phyloP scores from a whole-genome alignment of 768 basidiomycete genomes.

The Termitomyces sp. region DNA sequence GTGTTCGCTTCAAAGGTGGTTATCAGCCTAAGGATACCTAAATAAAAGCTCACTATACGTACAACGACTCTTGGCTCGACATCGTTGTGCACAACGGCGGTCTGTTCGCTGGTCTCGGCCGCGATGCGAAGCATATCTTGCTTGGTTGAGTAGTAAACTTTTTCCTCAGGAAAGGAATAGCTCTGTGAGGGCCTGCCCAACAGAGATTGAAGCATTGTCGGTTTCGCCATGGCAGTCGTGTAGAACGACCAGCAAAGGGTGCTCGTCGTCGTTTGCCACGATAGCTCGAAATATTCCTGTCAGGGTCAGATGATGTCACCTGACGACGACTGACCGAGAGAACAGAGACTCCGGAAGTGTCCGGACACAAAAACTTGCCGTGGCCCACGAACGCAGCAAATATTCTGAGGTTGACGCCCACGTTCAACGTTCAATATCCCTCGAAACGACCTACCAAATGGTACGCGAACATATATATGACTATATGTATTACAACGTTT shows the following conservation, averaged over 20 bases:
- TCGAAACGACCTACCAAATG: too few relatives aligned
- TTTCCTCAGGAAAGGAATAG: conserved; percentile 44
- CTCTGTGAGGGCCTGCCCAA: conserved; percentile 63
- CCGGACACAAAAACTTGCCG: too few relatives aligned
- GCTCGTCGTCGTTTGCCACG: conserved; percentile 1
- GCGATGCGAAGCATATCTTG: conserved; percentile 50
- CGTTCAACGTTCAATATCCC: too few relatives aligned
- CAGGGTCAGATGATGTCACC: conserved; percentile 13
- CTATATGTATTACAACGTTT: too few relatives aligned
- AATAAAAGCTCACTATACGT: conserved; percentile 3
- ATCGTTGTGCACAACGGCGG: conserved; percentile 7
- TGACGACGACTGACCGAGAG: too few relatives aligned
- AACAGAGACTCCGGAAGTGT: too few relatives aligned
- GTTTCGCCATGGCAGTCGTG: conserved; percentile 40
- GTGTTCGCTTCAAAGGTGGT: conserved; percentile 7
- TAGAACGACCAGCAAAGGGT: neutral
- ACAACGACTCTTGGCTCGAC: conserved; percentile 5
- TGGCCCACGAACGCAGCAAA: too few relatives aligned
- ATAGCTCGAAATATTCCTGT: neutral
- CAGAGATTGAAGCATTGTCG: conserved; percentile 56
- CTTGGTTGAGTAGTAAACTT: conserved; percentile 51
- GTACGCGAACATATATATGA: too few relatives aligned
- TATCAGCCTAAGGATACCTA: conserved; percentile 3
- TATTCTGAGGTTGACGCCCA: too few relatives aligned
- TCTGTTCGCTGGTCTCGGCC: conserved; percentile 24